Evolutionary conservation across 352 stramenopile genomes (phyloP).

Genomic region (Globisporangium cylindrosporum): DNA sequence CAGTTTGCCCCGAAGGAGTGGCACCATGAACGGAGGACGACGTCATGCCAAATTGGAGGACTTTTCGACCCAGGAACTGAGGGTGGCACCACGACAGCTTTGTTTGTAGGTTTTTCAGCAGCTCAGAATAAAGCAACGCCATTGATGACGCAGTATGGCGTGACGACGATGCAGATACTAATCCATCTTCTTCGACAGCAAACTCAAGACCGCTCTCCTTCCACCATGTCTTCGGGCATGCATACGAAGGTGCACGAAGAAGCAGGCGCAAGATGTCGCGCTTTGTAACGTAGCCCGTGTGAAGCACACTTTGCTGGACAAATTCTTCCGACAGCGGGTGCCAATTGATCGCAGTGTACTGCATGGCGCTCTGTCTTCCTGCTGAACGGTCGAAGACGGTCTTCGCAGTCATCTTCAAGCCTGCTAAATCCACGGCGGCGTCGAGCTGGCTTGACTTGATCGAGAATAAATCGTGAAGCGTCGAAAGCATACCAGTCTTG

Average conservation of each 20-base stretch:
- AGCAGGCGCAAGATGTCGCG: constrained; percentile 71
- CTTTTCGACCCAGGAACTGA: constrained; percentile 39
- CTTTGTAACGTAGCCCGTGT: constrained; percentile 72
- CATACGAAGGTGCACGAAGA: constrained; percentile 55
- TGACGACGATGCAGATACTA: constrained; percentile 16
- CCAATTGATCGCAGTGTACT: constrained; percentile 64
- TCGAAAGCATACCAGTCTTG: constrained; percentile 72
- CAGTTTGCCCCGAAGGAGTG: constrained; percentile 14
- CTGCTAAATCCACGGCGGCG: constrained; percentile 25
- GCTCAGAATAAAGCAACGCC: constrained; percentile 69
- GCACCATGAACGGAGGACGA: constrained; percentile 15
- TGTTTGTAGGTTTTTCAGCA: constrained; percentile 53
- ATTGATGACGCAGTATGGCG: constrained; percentile 75
- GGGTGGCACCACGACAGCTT: constrained; percentile 52
- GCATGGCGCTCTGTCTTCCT: constrained; percentile 5
- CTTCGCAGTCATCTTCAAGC: constrained; percentile 20
- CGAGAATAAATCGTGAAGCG: constrained; percentile 73
- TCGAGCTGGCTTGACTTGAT: constrained; percentile 51
- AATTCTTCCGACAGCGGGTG: constrained; percentile 76
- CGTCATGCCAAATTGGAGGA: constrained; percentile 61
- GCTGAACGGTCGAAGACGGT: constrained; percentile 9
- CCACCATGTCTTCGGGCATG: constrained; percentile 57
- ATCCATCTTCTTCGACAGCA: constrained; percentile 11
- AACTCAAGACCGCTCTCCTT: constrained; percentile 43
- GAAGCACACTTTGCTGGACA: constrained; percentile 69